Percentiles rank a stretch among this genome's conserved stretches.
phyloP scores from a whole-genome alignment of 1,139 yeast genomes.

The Kurtzmaniella quercitrusa region DNA sequence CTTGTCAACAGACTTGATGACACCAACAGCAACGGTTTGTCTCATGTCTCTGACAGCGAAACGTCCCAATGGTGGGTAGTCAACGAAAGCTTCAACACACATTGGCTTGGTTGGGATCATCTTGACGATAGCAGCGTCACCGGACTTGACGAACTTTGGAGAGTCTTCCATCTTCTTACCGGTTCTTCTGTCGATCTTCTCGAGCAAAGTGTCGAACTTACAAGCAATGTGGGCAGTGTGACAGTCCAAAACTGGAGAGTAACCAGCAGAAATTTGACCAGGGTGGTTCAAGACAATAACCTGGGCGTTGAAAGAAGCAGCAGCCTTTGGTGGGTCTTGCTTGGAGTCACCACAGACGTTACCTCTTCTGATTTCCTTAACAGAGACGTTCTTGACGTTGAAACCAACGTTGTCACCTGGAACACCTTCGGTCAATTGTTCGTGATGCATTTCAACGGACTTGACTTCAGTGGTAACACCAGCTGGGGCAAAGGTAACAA shows the following conservation, averaged over 20 bases:
- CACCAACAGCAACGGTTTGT: slow-evolving; percentile 20
- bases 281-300: slow-evolving; percentile 90
- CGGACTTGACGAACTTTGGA: slow-evolving; percentile 82
- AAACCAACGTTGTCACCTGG: slow-evolving; percentile 96
- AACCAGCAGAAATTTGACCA: slow-evolving; percentile 90
- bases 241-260: slow-evolving; percentile 91
- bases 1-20: slow-evolving; percentile 18
- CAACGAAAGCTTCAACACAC: slow-evolving; percentile 89
- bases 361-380: slow-evolving; percentile 92
- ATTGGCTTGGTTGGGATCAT: slow-evolving; percentile 85
- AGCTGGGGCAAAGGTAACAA: slow-evolving; percentile 86
- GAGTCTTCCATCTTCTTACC: slow-evolving; percentile 81
- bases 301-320: slow-evolving; percentile 83
- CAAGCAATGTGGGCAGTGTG: slow-evolving; percentile 92
- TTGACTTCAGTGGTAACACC: slow-evolving; percentile 91
- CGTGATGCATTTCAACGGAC: slow-evolving; percentile 92
- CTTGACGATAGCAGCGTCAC: slow-evolving; percentile 78
- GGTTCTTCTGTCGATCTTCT: slow-evolving; percentile 92
- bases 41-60: slow-evolving; percentile 20
- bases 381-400: slow-evolving; percentile 94
- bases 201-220: slow-evolving; percentile 34
- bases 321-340: slow-evolving; percentile 87
- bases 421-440: slow-evolving; percentile 75
- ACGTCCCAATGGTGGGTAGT: slow-evolving; percentile 38
- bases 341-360: slow-evolving; percentile 94